phyloP scores from a whole-genome alignment of 345 rosid genomes.

The Schrenkiella parvula region DNA sequence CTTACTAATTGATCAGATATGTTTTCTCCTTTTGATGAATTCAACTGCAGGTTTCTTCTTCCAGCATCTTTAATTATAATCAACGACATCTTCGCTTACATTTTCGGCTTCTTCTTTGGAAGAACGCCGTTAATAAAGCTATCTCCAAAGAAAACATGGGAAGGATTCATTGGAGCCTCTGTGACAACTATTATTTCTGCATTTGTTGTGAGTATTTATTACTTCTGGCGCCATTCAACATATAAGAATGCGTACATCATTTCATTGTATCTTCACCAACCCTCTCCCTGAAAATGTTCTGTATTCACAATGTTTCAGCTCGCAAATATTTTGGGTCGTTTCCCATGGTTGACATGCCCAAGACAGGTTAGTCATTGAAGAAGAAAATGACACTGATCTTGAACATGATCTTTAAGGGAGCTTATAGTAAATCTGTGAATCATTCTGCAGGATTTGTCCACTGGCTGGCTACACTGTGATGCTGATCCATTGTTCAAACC shows the following conservation, averaged over 20 bases:
- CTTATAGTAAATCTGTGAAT: constrained; percentile 6
- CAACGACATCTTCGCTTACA: constrained; percentile 86
- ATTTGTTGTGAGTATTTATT: constrained; percentile 56
- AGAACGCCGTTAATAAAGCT: constrained; percentile 91
- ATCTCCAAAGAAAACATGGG: constrained; percentile 99
- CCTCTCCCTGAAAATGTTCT: neutral
- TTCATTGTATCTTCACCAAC: neutral
- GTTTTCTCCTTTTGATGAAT: neutral
- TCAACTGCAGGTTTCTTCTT: constrained; percentile 80
- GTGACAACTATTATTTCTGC: constrained; percentile 87
- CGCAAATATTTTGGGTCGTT: constrained; percentile 85
- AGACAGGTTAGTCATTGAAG: constrained; percentile 60
- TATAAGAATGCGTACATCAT: neutral
- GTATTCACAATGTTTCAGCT: constrained; percentile 54
- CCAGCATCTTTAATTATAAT: constrained; percentile 94
- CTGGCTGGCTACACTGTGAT: constrained; percentile 94
- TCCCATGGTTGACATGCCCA: constrained; percentile 93
- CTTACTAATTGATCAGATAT: neutral
- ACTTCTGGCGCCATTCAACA: neutral
- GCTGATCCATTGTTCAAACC: constrained; percentile 91
- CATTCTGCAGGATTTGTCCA: constrained; percentile 70
- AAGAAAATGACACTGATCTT: neutral
- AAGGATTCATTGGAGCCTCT: constrained; percentile 95
- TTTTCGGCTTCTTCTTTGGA: constrained; percentile 96
- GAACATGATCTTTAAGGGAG: neutral